Evolutionary conservation across 768 basidiomycete species (phyloP), one percentile per base, ranked within the genome.

Genomic region (Macrolepiota dolichaula): DNA sequence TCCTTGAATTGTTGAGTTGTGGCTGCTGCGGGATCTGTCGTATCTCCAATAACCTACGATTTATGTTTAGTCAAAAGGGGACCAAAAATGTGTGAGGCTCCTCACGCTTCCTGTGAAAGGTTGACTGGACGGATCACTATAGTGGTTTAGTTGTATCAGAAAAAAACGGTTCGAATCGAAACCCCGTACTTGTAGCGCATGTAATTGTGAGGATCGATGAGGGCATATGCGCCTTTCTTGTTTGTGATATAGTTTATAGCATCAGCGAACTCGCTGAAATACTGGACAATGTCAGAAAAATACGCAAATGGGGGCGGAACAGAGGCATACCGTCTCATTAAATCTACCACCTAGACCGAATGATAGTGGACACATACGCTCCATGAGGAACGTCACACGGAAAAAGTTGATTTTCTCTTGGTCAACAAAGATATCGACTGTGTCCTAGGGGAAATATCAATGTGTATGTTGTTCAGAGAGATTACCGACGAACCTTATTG

Each of bases 301-400:
- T 0, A 36, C 24, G 7, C 11, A 6, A 32, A 19, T 24, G 4
- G 44, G 17, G 13, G 38, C 2, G 7, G 7, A 37, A 35, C 29
- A 32, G 7, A 29, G n/a, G n/a, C 67, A 37, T 44, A 77, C 79
- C 7, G 79, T 80, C 65, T 81, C 79, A 53, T 81, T 81, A 68
- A 81, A 81, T 32, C 55, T 69, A 1, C 70, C 71, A 0, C 79
- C 79, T 13, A 81, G 70, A 4, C 79, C 79, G 44, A 69, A 74
- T 1, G 68, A 64, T 29, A 77, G 68, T 47, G 75, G 76, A 51
- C 71, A 74, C 77, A 79, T 77, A 11, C 79, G 71, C 64, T 79
- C 78, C 77, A 81, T 79, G 38, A 81, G 71, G 68, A 81, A 80
- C 2, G 79, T 78, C 13, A 81, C 78, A 19, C 79, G 76, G 73